These are phyloP conservation scores for Lojkania enalia DNA, from an alignment of 2,329 filamentous ascomycete species.

Conservation along the genomic window DNA sequence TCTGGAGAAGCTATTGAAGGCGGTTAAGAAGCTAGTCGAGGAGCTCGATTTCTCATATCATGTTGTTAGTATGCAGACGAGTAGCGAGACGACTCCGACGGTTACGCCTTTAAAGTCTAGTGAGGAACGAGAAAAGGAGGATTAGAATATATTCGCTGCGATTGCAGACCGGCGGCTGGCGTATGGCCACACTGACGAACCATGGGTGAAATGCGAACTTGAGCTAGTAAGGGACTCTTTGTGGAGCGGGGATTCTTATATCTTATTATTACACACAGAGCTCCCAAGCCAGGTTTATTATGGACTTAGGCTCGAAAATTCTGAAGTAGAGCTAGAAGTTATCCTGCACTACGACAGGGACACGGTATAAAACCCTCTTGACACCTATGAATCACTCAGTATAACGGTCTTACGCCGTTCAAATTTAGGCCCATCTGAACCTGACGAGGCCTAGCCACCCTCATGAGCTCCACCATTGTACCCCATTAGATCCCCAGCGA, in stretches of 20 bases:
- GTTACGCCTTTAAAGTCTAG: not conserved
- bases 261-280: too few relatives aligned
- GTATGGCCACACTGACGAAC: too few relatives aligned
- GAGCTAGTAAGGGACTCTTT: not conserved
- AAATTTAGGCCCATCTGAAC: not conserved
- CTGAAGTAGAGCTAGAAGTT: too few relatives aligned
- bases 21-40: slow-evolving; percentile 69
- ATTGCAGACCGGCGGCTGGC: too few relatives aligned
- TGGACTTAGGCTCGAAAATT: too few relatives aligned
- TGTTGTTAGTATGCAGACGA: slow-evolving; percentile 46
- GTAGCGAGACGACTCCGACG: not conserved
- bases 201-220: not conserved
- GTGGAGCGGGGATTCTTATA: too few relatives aligned
- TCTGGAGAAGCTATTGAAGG: slow-evolving; percentile 62
- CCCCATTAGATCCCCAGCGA: not conserved
- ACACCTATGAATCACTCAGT: too few relatives aligned
- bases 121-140: not conserved
- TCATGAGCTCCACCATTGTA: not conserved
- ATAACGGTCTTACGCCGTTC: too few relatives aligned
- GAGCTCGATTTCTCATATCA: slow-evolving; percentile 75
- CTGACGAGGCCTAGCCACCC: not conserved
- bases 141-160: too few relatives aligned
- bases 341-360: too few relatives aligned
- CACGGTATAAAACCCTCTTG: too few relatives aligned
- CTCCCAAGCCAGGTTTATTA: too few relatives aligned